A percentile compares a stretch with the other conserved stretches of the same genome.
Conservation (phyloP, 164 flowering plant species). For the Macadamia integrifolia region DNA sequence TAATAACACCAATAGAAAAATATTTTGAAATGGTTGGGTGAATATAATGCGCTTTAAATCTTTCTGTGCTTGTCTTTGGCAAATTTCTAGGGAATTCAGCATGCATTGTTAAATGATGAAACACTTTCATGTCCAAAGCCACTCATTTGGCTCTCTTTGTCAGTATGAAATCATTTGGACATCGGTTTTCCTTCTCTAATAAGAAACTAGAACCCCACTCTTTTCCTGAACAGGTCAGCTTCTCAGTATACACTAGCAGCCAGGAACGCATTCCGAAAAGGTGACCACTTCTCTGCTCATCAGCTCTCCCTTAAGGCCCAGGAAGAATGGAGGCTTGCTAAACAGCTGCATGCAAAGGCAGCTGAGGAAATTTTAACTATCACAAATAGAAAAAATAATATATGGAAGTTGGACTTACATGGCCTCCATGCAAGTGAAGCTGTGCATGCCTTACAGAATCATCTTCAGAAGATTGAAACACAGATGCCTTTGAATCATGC, state of each 20-base stretch:
- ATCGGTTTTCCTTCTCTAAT: neutral
- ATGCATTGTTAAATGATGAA: neutral
- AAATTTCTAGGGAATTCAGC: neutral
- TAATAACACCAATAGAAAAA: neutral
- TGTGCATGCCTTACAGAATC: slow-evolving; percentile 54
- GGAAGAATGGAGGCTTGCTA: slow-evolving; percentile 60
- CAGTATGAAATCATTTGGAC: too few species aligned
- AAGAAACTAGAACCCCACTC: neutral
- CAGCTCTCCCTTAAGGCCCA: slow-evolving; percentile 58
- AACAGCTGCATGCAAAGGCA: slow-evolving; percentile 59
- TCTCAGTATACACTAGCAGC: slow-evolving; percentile 73
- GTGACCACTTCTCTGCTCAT: slow-evolving; percentile 70
- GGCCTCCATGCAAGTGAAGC: slow-evolving; percentile 96
- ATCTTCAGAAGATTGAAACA: slow-evolving; percentile 52
- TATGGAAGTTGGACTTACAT: slow-evolving; percentile 88
- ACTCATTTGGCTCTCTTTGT: neutral
- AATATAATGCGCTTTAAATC: neutral
- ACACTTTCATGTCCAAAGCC: neutral
- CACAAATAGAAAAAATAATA: slow-evolving; percentile 50
- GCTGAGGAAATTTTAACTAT: slow-evolving; percentile 61
- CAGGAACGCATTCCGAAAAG: slow-evolving; percentile 60
- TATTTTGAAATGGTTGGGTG: neutral
- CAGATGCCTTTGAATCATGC: slow-evolving; percentile 22
- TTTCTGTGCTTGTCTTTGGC: neutral
- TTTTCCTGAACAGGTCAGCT: slow-evolving; percentile 53